phyloP scores from a whole-genome alignment of 768 basidiomycete genomes.

The Macrolepiota dolichaula region DNA sequence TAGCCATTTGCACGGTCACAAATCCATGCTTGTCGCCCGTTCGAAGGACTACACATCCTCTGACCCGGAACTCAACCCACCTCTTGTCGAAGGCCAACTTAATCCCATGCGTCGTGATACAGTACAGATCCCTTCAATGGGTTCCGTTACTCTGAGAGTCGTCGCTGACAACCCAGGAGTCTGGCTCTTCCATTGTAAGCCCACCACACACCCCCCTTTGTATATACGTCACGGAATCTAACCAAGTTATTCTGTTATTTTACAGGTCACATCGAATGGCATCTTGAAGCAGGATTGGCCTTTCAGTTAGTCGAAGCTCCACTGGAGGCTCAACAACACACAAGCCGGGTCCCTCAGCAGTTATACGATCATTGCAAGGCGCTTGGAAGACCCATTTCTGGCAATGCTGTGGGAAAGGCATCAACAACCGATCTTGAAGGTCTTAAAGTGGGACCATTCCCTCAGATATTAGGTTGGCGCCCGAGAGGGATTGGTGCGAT shows the following conservation, averaged over 20 bases:
- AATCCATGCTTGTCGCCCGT: slow-evolving; percentile 76
- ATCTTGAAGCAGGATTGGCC: slow-evolving; percentile 81
- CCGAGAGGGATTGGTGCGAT: slow-evolving; percentile 73
- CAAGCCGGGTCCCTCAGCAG: slow-evolving; percentile 46
- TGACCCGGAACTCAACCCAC: slow-evolving; percentile 79
- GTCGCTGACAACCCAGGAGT: slow-evolving; percentile 91
- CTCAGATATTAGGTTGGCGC: slow-evolving; percentile 69
- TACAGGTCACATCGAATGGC: slow-evolving; percentile 86
- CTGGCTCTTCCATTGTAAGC: slow-evolving; percentile 82
- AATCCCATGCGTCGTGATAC: slow-evolving; percentile 97
- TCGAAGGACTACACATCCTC: slow-evolving; percentile 65
- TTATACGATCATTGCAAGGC: slow-evolving; percentile 73
- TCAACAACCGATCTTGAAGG: slow-evolving; percentile 69
- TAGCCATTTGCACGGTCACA: slow-evolving; percentile 92
- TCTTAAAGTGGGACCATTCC: slow-evolving; percentile 65
- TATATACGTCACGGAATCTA: neutral
- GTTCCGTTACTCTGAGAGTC: slow-evolving; percentile 72
- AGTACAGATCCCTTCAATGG: slow-evolving; percentile 64
- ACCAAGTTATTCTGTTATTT: neutral
- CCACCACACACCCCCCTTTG: neutral
- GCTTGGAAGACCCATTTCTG: slow-evolving; percentile 54
- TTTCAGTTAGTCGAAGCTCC: slow-evolving; percentile 85
- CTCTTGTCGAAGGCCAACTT: slow-evolving; percentile 66
- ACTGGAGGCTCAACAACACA: slow-evolving; percentile 55
- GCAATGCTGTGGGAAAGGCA: slow-evolving; percentile 85